Evolutionary conservation across 257 asterid species (phyloP).

Genomic region (Leptodermis oblonga): DNA sequence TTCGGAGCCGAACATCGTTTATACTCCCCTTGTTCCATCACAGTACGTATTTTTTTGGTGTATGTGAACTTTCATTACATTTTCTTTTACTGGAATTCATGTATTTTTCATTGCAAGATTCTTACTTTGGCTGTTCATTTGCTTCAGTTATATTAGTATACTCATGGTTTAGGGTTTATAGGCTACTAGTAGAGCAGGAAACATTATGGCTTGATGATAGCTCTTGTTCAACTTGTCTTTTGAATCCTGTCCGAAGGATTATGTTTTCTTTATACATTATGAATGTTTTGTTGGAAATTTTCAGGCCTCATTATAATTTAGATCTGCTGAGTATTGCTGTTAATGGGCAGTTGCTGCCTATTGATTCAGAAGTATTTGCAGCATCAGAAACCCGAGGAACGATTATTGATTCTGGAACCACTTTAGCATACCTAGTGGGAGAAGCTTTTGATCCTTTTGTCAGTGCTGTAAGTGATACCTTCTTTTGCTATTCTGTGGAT

Average conservation of each 20-base stretch:
- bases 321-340: constrained; percentile 74
- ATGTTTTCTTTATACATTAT: neutral
- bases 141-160: neutral
- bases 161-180: neutral
- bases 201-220: neutral
- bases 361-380: constrained; percentile 67
- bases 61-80: constrained; percentile 20
- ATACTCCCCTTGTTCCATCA: constrained; percentile 92
- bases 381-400: constrained; percentile 73
- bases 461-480: constrained; percentile 53
- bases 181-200: neutral
- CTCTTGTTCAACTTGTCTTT: neutral
- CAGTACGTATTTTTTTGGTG: constrained; percentile 59
- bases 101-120: neutral
- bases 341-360: constrained; percentile 62
- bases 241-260: neutral
- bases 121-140: neutral
- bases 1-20: constrained; percentile 80
- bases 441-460: constrained; percentile 83
- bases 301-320: constrained; percentile 89
- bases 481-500: neutral
- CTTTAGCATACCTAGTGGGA: constrained; percentile 76
- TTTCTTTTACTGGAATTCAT: constrained; percentile 7
- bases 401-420: constrained; percentile 88
- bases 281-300: constrained; percentile 8